These are phyloP conservation scores for Sonneratia caseolaris DNA, from an alignment of 345 rosid species.

Conservation along the genomic window DNA sequence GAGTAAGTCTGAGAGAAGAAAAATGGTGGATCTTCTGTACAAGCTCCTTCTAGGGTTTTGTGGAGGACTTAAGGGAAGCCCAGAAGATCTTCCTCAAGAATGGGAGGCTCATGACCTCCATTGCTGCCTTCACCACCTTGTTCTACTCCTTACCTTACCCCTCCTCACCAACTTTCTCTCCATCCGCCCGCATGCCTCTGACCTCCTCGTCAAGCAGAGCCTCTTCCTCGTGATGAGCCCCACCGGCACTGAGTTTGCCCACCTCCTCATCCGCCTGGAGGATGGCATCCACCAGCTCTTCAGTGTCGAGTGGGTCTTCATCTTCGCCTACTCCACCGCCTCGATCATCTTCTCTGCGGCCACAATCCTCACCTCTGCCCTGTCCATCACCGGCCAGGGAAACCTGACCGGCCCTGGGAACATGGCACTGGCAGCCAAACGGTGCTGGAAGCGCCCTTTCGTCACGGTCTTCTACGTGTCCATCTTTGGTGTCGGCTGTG, in stretches of 20 bases:
- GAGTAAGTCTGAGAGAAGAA: too few relatives aligned
- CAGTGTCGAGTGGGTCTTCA: constrained; percentile 15
- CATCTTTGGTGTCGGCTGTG: constrained; percentile 25
- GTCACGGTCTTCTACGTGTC: constrained; percentile 27
- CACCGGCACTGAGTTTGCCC: constrained; percentile 12
- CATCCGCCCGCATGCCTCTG: constrained; percentile 20
- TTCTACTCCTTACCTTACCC: constrained; percentile 12
- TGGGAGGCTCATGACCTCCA: constrained; percentile 27
- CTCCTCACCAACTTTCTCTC: constrained; percentile 19
- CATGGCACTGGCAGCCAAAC: constrained; percentile 16
- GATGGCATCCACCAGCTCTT: constrained; percentile 16
- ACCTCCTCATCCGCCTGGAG: constrained; percentile 16
- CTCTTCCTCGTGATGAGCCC: constrained; percentile 20
- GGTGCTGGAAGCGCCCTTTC: constrained; percentile 33
- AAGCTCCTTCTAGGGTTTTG: constrained; percentile 7
- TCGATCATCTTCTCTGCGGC: constrained; percentile 19
- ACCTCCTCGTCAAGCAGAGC: constrained; percentile 14
- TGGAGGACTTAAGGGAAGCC: constrained; percentile 28
- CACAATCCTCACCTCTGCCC: constrained; percentile 32
- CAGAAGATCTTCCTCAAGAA: constrained; percentile 31
- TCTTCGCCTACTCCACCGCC: constrained; percentile 2
- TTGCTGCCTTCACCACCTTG: constrained; percentile 21
- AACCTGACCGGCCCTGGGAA: constrained; percentile 11
- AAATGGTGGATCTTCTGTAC: neutral
- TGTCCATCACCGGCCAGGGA: constrained; percentile 15